phyloP scores from a whole-genome alignment of 75 land plant genomes.

The Picea glauca region DNA sequence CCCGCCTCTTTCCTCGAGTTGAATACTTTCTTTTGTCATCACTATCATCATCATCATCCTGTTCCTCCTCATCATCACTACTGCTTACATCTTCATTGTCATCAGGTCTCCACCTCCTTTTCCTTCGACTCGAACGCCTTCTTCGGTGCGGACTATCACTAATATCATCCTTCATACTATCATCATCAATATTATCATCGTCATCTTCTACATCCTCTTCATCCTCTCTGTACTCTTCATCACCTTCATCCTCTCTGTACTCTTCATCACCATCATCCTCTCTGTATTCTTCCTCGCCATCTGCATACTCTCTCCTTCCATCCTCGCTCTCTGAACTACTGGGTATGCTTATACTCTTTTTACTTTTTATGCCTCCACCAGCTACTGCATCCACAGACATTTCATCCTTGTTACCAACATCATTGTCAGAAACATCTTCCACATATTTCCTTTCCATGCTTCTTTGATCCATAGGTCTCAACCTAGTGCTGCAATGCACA shows the following conservation, averaged over 20 bases:
- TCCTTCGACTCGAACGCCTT: constrained; percentile 40
- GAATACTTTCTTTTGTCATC: neutral
- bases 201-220: constrained; percentile 69
- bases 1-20: constrained; percentile 24
- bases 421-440: constrained; percentile 64
- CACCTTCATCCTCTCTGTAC: constrained; percentile 10
- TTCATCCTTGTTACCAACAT: constrained; percentile 80
- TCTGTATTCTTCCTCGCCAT: constrained; percentile 3
- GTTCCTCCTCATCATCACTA: constrained; percentile 1
- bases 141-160: constrained; percentile 25
- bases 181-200: constrained; percentile 53
- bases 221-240: constrained; percentile 35
- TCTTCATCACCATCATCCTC: constrained; percentile 8
- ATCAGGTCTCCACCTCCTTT: neutral
- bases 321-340: constrained; percentile 36
- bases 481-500: constrained; percentile 40
- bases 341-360: constrained; percentile 32
- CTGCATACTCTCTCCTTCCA: neutral
- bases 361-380: constrained; percentile 55
- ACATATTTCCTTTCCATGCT: constrained; percentile 52
- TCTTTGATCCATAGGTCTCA: constrained; percentile 65
- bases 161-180: constrained; percentile 42
- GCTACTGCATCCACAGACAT: constrained; percentile 88
- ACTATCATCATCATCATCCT: constrained; percentile 3
- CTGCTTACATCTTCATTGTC: neutral